Percentiles rank a stretch among this genome's conserved stretches.
Conservation (phyloP, 1,284 basidiomycete genomes). For the Cystobasidium pallidum region DNA sequence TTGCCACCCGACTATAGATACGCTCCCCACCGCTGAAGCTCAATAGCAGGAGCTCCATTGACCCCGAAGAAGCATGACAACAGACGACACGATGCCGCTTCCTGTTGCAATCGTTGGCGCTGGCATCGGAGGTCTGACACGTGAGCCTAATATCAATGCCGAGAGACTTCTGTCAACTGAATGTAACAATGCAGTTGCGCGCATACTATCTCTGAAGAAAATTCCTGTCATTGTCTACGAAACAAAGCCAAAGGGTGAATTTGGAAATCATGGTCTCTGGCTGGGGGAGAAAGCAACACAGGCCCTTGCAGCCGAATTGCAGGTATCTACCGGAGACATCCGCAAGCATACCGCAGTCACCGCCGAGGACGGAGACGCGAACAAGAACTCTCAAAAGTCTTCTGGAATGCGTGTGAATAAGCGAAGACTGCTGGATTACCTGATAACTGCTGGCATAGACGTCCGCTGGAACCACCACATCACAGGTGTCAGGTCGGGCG, state of each 20-base stretch:
- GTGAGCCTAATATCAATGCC: neutral
- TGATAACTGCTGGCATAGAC: constrained; percentile 18
- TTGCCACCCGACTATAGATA: neutral
- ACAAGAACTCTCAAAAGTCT: neutral
- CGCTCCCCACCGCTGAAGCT: too few species aligned
- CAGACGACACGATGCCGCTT: neutral
- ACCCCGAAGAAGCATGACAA: too few species aligned
- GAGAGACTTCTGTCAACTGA: neutral
- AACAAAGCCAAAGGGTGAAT: constrained; percentile 8
- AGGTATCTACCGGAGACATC: constrained; percentile 2
- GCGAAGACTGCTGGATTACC: constrained; percentile 25
- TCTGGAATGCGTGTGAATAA: constrained; percentile 29
- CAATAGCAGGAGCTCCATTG: too few species aligned
- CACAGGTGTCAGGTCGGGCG: neutral
- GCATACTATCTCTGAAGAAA: neutral
- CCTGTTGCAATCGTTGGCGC: constrained; percentile 33
- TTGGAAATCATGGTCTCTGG: constrained; percentile 30
- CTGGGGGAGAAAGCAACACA: neutral
- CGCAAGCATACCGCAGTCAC: constrained; percentile 14
- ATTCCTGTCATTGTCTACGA: constrained; percentile 37
- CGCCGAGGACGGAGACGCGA: neutral
- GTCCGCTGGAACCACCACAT: constrained; percentile 29
- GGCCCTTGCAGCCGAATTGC: neutral
- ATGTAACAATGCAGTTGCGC: constrained; percentile 20
- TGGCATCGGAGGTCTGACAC: constrained; percentile 34